phyloP scores from a whole-genome alignment of 352 stramenopile genomes.

The Globisporangium alternatum region DNA sequence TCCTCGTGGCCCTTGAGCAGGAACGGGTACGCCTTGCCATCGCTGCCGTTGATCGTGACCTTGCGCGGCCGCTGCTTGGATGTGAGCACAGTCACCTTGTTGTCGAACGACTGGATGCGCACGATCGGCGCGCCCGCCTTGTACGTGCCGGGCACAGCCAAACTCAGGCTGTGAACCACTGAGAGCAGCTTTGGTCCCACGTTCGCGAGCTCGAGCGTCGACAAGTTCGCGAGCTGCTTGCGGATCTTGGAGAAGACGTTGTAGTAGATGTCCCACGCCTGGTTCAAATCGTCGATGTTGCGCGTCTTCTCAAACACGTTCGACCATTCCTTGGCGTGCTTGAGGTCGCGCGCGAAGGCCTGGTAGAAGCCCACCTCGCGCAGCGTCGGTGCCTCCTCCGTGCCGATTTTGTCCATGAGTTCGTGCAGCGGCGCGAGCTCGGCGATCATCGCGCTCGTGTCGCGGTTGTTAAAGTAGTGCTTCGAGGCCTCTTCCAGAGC shows the following conservation, averaged over 20 bases:
- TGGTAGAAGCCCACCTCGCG: slow-evolving; percentile 85
- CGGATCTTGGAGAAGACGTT: slow-evolving; percentile 94
- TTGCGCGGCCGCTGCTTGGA: slow-evolving; percentile 99
- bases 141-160: slow-evolving; percentile 96
- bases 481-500: slow-evolving; percentile 97
- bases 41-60: slow-evolving; percentile 97
- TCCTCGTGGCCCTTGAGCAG: slow-evolving; percentile 99
- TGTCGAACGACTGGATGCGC: slow-evolving; percentile 92
- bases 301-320: slow-evolving; percentile 77
- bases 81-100: slow-evolving; percentile 95
- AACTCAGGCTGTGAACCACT: slow-evolving; percentile 93
- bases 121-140: slow-evolving; percentile 84
- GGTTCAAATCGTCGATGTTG: slow-evolving; percentile 81
- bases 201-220: slow-evolving; percentile 95
- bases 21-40: slow-evolving; percentile 99
- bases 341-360: slow-evolving; percentile 93
- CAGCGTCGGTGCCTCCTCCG: slow-evolving; percentile 77
- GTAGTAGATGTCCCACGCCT: slow-evolving; percentile 99
- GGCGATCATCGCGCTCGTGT: slow-evolving; percentile 96
- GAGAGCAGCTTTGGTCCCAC: slow-evolving; percentile 95
- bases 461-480: slow-evolving; percentile 97
- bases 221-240: slow-evolving; percentile 94
- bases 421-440: slow-evolving; percentile 94
- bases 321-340: slow-evolving; percentile 81
- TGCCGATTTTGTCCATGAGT: slow-evolving; percentile 76